These are phyloP conservation scores for Fagus sylvatica DNA, from an alignment of 306 rosid species.

Conservation along the genomic window DNA sequence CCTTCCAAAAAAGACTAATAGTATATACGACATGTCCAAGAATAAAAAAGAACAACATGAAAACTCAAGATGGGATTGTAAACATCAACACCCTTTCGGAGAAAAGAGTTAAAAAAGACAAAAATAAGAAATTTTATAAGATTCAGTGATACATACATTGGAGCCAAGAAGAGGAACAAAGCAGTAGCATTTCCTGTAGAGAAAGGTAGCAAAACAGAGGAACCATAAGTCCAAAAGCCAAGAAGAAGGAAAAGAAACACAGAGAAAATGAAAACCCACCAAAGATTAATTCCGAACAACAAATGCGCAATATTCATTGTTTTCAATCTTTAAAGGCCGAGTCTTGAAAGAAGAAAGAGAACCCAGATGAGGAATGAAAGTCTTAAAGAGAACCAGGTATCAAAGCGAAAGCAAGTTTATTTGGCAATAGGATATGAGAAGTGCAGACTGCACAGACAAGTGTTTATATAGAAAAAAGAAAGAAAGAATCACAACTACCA, in stretches of 20 bases:
- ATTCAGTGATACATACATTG: conserved; percentile 48
- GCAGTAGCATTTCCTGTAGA: conserved; percentile 81
- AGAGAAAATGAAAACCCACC: conserved; percentile 46
- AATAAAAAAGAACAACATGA: not conserved
- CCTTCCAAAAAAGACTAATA: too few species aligned
- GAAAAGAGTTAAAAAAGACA: not conserved
- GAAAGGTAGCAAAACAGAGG: conserved; percentile 17
- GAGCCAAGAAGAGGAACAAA: conserved; percentile 91
- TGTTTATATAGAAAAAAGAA: not conserved
- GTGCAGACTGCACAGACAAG: not conserved
- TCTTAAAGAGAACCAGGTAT: not conserved
- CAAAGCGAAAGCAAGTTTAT: too few species aligned
- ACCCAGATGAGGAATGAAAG: not conserved
- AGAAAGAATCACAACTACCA: too few species aligned
- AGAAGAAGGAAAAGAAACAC: not conserved
- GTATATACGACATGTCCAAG: not conserved
- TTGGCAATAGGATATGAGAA: too few species aligned
- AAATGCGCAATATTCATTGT: conserved; percentile 63
- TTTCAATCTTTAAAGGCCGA: not conserved
- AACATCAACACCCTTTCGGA: too few species aligned
- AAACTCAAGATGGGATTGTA: too few species aligned
- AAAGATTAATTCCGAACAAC: conserved; percentile 67
- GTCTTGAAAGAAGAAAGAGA: not conserved
- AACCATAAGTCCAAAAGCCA: not conserved
- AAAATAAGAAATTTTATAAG: not conserved